These are phyloP conservation scores for Protomyces arabidopsidicola DNA, from an alignment of 1,139 yeast genomes.

Conservation along the genomic window DNA sequence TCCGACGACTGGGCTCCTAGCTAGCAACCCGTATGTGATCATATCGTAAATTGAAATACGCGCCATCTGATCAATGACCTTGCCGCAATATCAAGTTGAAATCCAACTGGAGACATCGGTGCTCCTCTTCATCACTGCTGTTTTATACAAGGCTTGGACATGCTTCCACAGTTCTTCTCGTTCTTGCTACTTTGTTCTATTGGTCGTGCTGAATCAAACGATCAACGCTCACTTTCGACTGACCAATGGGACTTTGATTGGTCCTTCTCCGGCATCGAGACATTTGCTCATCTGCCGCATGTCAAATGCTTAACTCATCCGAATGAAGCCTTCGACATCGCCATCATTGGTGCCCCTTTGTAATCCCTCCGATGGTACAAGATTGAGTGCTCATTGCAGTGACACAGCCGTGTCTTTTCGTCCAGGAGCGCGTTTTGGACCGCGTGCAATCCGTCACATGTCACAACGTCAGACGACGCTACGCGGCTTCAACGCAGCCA, in stretches of 20 bases:
- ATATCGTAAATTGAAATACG: no score
- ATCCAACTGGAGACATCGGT: no score
- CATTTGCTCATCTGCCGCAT: conserved; percentile 68
- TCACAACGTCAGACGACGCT: conserved; percentile 65
- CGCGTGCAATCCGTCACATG: conserved; percentile 66
- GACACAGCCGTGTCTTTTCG: conserved; percentile 20
- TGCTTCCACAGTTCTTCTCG: no score
- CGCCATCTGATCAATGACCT: no score
- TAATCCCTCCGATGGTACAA: neutral
- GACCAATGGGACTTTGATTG: conserved; percentile 27
- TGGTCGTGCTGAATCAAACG: no score
- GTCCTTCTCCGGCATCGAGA: conserved; percentile 51
- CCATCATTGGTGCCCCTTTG: conserved; percentile 68
- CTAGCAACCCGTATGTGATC: no score
- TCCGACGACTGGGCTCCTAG: no score
- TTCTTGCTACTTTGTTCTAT: no score
- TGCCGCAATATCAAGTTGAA: no score
- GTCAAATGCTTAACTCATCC: conserved; percentile 53
- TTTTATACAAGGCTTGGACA: no score
- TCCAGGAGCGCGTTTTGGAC: conserved; percentile 72
- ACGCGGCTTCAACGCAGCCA: conserved; percentile 66
- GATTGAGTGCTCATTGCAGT: neutral
- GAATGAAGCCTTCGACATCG: conserved; percentile 55
- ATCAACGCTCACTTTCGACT: neutral
- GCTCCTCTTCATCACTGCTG: no score